phyloP scores from a whole-genome alignment of 106 monocot genomes.

The Chionographis japonica region DNA sequence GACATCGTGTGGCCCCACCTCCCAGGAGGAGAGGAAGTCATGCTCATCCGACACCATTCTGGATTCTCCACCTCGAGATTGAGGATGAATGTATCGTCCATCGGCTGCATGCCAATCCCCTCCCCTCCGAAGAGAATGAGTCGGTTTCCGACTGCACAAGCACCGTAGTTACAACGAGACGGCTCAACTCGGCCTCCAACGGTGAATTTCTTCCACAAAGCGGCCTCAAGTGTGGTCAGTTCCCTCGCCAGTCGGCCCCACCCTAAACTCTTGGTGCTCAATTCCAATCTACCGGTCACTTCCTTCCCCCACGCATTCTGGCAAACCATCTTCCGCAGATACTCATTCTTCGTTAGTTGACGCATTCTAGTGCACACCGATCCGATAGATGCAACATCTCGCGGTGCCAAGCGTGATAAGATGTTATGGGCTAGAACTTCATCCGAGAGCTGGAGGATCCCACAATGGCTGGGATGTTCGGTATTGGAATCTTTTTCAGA shows the following conservation, averaged over 20 bases:
- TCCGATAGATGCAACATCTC: conserved; percentile 85
- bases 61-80: conserved; percentile 71
- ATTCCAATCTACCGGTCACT: conserved; percentile 60
- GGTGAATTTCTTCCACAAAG: conserved; percentile 81
- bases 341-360: conserved; percentile 80
- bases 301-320: conserved; percentile 92
- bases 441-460: conserved; percentile 79
- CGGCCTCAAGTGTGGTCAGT: conserved; percentile 86
- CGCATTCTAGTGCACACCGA: conserved; percentile 78
- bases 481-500: conserved; percentile 13
- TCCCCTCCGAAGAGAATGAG: conserved; percentile 95
- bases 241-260: conserved; percentile 88
- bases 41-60: conserved; percentile 74
- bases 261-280: conserved; percentile 54
- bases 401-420: conserved; percentile 66
- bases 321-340: conserved; percentile 77
- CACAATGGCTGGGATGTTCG: conserved; percentile 22
- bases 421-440: conserved; percentile 93
- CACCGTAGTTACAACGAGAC: conserved; percentile 91
- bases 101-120: conserved; percentile 91
- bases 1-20: conserved; percentile 94
- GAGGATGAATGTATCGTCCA: conserved; percentile 94
- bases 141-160: conserved; percentile 83
- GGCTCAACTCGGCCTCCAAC: conserved; percentile 82
- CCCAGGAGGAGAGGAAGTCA: conserved; percentile 75